phyloP scores from a whole-genome alignment of 495 filamentous ascomycete species.

The Massariosphaeria phaeospora region DNA sequence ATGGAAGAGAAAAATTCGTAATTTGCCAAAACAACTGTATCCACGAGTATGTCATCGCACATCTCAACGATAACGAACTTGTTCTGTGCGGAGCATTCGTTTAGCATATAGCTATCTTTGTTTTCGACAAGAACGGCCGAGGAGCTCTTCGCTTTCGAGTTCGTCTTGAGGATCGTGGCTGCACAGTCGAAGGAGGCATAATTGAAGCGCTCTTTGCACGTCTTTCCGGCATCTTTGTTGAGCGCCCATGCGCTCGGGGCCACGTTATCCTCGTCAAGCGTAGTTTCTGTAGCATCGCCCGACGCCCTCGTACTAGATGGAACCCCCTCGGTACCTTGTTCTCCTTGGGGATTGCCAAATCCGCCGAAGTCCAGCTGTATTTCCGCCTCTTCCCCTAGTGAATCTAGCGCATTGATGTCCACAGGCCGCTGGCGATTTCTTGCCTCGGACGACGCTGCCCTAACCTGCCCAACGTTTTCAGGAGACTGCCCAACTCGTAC shows the following conservation, averaged over 20 bases:
- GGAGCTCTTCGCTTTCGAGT: slow-evolving; percentile 72
- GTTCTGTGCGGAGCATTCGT: slow-evolving; percentile 78
- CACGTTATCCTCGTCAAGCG: slow-evolving; percentile 41
- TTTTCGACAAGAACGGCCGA: slow-evolving; percentile 89
- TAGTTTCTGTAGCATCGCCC: slow-evolving; percentile 7
- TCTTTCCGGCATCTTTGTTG: slow-evolving; percentile 89
- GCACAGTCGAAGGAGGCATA: slow-evolving; percentile 97
- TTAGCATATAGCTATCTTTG: slow-evolving; percentile 98
- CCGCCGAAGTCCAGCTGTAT: slow-evolving; percentile 86
- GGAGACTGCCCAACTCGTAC: slow-evolving; percentile 79
- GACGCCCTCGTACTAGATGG: slow-evolving; percentile 2
- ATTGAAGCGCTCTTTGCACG: slow-evolving; percentile 91
- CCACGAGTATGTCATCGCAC: slow-evolving; percentile 88
- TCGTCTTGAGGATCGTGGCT: slow-evolving; percentile 87
- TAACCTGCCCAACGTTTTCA: slow-evolving; percentile 59
- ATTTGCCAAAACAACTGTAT: slow-evolving; percentile 92
- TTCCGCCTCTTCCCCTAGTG: slow-evolving; percentile 81
- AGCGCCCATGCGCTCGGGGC: slow-evolving; percentile 53
- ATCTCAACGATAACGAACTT: slow-evolving; percentile 91
- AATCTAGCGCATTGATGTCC: slow-evolving; percentile 61
- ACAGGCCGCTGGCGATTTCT: slow-evolving; percentile 48
- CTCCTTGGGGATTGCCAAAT: slow-evolving; percentile 43
- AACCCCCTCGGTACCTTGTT: background rate
- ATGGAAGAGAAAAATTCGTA: slow-evolving; percentile 99
- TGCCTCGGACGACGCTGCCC: slow-evolving; percentile 38